Percentiles rank a stretch among this genome's conserved stretches.
Evolutionary conservation across 495 filamentous ascomycete species (phyloP).

Genomic region (Margaritispora aquatica): DNA sequence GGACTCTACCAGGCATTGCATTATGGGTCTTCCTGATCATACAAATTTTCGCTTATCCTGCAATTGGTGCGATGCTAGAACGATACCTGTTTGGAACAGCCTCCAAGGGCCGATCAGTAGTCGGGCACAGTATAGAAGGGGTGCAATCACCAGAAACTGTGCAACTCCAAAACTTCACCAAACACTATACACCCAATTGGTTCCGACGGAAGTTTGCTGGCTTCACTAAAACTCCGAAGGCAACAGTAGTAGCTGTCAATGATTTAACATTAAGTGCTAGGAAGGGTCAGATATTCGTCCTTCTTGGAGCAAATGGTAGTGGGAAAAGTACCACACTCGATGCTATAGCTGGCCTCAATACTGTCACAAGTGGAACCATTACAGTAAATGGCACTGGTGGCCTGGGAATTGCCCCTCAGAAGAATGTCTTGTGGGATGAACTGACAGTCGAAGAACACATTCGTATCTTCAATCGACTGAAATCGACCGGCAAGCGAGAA

Average conservation of each 20-base stretch:
- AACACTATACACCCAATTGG: slow-evolving; percentile 63
- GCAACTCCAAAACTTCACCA: slow-evolving; percentile 60
- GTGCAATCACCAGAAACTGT: slow-evolving; percentile 45
- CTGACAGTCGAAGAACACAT: slow-evolving; percentile 80
- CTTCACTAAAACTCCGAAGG: slow-evolving; percentile 38
- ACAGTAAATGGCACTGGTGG: slow-evolving; percentile 64
- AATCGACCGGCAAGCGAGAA: slow-evolving; percentile 48
- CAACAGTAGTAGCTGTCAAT: slow-evolving; percentile 65
- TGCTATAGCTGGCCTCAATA: slow-evolving; percentile 71
- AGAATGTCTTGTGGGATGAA: slow-evolving; percentile 85
- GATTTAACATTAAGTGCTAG: slow-evolving; percentile 56
- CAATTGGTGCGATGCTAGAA: slow-evolving; percentile 67
- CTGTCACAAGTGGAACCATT: slow-evolving; percentile 63
- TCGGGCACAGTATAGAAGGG: not conserved
- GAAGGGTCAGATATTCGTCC: slow-evolving; percentile 71
- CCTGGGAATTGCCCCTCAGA: slow-evolving; percentile 82
- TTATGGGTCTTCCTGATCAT: slow-evolving; percentile 64
- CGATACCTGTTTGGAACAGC: slow-evolving; percentile 67
- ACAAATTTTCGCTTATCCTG: slow-evolving; percentile 66
- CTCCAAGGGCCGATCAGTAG: slow-evolving; percentile 38
- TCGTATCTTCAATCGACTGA: slow-evolving; percentile 69
- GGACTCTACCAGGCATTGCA: slow-evolving; percentile 55
- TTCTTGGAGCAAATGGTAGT: slow-evolving; percentile 80
- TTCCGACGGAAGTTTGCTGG: slow-evolving; percentile 38
- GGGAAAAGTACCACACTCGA: slow-evolving; percentile 88